Percentiles rank a stretch among this genome's conserved stretches.
These are phyloP conservation scores for Babesia divergens DNA, from an alignment of 169 alveolate species.

Conservation along the genomic window DNA sequence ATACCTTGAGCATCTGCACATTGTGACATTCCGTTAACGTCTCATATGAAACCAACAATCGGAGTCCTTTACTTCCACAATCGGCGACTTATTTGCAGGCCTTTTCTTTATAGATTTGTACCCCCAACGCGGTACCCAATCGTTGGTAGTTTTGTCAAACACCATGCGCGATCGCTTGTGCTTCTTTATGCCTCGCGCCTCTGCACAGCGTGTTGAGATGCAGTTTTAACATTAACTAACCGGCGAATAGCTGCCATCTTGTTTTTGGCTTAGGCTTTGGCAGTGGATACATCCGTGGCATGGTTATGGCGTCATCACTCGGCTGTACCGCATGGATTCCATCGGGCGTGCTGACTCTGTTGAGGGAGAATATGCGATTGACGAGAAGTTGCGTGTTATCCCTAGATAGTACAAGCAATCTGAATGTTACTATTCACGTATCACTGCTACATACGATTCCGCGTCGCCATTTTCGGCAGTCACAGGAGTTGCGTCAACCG, in stretches of 20 bases:
- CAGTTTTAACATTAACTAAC: neutral
- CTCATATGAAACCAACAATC: neutral
- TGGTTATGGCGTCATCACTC: conserved; percentile 22
- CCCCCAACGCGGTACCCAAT: conserved; percentile 83
- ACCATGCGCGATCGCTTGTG: conserved; percentile 70
- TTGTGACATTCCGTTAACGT: neutral
- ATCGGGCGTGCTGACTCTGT: conserved; percentile 36
- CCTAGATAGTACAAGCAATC: conserved; percentile 21
- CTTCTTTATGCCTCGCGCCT: conserved; percentile 71
- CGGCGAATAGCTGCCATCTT: conserved; percentile 77
- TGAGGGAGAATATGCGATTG: conserved; percentile 43
- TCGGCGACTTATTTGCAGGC: conserved; percentile 34
- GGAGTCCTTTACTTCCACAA: conserved; percentile 42
- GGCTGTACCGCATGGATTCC: conserved; percentile 64
- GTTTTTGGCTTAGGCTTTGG: conserved; percentile 66
- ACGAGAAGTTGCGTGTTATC: conserved; percentile 54
- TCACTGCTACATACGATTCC: conserved; percentile 17
- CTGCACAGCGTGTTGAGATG: neutral
- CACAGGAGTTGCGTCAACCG: conserved; percentile 61
- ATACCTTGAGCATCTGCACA: conserved; percentile 19
- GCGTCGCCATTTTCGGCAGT: neutral
- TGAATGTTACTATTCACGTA: neutral
- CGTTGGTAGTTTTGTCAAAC: conserved; percentile 63
- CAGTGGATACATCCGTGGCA: conserved; percentile 65
- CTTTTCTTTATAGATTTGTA: conserved; percentile 60